Base-by-base conservation (phyloP, 805 yeast species). In the Pichia paraexigua region DNA sequence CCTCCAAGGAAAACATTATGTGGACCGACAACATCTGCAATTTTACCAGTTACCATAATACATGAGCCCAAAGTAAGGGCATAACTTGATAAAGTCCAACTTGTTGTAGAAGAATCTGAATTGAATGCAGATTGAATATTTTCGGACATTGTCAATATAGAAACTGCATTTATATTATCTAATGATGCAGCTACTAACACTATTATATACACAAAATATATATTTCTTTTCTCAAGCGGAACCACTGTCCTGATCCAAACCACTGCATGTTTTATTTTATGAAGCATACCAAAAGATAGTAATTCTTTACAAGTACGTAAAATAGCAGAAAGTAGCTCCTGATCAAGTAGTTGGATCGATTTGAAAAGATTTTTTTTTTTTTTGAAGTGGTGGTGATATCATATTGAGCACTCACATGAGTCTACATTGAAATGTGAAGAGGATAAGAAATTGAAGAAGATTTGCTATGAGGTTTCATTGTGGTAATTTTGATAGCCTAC, bases 61-160 rank as follows among this genome's bases (percentile, higher is more conserved):
- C 73, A 74, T 0, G 76, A 64, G 9, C 76, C 76, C 24, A 74
- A 57, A 0, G 78, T 73, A 15, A 75, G 56, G 1, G 77, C 70
- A 59, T 74, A 75, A 0, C 73, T 70, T 1, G 77, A 67, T 6
- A 75, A 52, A 0, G 69, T 69, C 79, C 79, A 75, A 5, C 63
- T 47, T 1, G 61, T 60, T 66, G 49, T 77, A 68, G 49, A 53
- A 62, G 46, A 71, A 59, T 39, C 62, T 61, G 58, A 69, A 65
- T 54, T 60, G 66, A 60, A 75, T 60, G 58, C 67, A 64, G 59
- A 71, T 72, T 47, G 75, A 21, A 66, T 50, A 41, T 60, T 56
- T 11, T 45, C 46, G 3, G 56, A 46, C 21, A 59, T 52, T 7
- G 61, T 60, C 22, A 67, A 46, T 6, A 62, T 58, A 1, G 66